A percentile compares a stretch with the other conserved stretches of the same genome.
Evolutionary conservation across 805 yeast genomes (phyloP).

Genomic region (Alloascoidea africana): DNA sequence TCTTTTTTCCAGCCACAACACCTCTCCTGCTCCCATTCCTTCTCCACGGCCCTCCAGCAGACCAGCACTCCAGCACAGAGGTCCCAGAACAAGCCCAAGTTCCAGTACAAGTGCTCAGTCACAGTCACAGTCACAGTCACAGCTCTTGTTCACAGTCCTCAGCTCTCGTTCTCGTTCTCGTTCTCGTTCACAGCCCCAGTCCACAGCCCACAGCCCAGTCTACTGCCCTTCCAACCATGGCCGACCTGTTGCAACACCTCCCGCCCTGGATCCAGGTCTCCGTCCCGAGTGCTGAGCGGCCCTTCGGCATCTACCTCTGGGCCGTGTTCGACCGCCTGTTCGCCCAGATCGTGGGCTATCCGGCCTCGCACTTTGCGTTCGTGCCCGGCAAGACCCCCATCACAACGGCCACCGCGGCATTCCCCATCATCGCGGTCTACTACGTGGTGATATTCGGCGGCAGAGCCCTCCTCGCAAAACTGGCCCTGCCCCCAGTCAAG

Average conservation of each 20-base stretch:
- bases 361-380: constrained; percentile 56
- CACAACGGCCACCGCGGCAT: constrained; percentile 36
- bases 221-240: not conserved
- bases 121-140: too few relatives aligned
- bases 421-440: constrained; percentile 47
- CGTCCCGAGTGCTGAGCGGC: constrained; percentile 50
- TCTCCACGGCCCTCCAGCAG: too few relatives aligned
- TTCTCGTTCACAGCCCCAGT: too few relatives aligned
- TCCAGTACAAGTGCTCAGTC: too few relatives aligned
- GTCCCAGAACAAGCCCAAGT: too few relatives aligned
- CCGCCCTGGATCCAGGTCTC: constrained; percentile 13
- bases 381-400: constrained; percentile 50
- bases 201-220: too few relatives aligned
- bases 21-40: too few relatives aligned
- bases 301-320: constrained; percentile 69
- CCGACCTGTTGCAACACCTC: too few relatives aligned
- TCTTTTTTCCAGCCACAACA: too few relatives aligned
- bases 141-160: too few relatives aligned
- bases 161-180: too few relatives aligned
- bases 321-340: constrained; percentile 42
- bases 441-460: constrained; percentile 82
- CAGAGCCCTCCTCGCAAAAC: constrained; percentile 37
- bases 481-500: constrained; percentile 49
- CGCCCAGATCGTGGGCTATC: constrained; percentile 27
- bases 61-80: too few relatives aligned